Evolutionary conservation across 495 filamentous ascomycete genomes (phyloP).

Genomic region (Aspergillus campestris): DNA sequence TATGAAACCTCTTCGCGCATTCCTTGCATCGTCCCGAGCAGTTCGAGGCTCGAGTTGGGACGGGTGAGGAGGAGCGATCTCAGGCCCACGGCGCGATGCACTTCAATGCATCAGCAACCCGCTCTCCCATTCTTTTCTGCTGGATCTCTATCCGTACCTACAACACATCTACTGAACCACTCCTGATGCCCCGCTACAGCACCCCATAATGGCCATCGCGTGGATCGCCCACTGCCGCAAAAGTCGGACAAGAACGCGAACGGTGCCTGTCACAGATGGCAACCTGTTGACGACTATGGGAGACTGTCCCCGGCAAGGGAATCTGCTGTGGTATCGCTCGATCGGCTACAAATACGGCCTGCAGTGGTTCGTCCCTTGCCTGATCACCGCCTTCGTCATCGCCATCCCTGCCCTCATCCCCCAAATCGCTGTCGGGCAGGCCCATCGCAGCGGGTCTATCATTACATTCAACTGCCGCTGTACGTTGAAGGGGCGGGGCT

Average conservation of each 20-base stretch:
- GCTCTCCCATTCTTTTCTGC: no score
- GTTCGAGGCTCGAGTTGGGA: no score
- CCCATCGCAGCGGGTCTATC: slow-evolving; percentile 30
- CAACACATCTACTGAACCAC: no score
- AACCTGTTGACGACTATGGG: slow-evolving; percentile 19
- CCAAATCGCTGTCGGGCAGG: slow-evolving; percentile 32
- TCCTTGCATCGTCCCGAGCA: no score
- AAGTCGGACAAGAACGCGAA: slow-evolving; percentile 20
- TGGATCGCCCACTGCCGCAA: slow-evolving; percentile 1
- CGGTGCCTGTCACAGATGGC: slow-evolving; percentile 18
- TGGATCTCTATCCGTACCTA: no score
- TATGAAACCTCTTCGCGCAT: no score
- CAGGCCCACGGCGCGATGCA: no score
- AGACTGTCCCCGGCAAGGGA: slow-evolving; percentile 20
- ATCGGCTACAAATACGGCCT: slow-evolving; percentile 20
- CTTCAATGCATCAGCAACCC: no score
- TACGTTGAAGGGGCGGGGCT: slow-evolving; percentile 31
- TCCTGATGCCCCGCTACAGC: no score
- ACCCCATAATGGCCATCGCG: no score
- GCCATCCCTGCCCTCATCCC: slow-evolving; percentile 40
- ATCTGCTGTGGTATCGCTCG: slow-evolving; percentile 18
- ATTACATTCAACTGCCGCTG: slow-evolving; percentile 30
- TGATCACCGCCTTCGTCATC: slow-evolving; percentile 26
- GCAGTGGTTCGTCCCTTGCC: slow-evolving; percentile 28
- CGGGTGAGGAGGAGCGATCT: no score